A percentile compares a stretch with the other conserved stretches of the same genome.
phyloP scores from a whole-genome alignment of 441 rosid genomes.

The Jatropha podagrica region DNA sequence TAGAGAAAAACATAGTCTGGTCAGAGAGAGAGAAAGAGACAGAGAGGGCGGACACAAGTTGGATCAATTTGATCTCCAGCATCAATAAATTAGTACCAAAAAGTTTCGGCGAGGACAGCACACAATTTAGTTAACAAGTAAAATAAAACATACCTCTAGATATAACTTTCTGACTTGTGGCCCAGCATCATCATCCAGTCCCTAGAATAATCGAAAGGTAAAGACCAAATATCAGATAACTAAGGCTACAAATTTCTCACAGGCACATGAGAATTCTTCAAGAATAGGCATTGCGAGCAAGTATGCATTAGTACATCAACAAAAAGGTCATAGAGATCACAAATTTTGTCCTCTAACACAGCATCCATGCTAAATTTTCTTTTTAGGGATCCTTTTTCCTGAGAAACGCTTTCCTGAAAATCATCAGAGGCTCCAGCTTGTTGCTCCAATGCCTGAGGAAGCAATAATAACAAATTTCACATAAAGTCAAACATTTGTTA shows the following conservation, averaged over 20 bases:
- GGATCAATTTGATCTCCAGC: background rate
- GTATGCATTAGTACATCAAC: slow-evolving; percentile 60
- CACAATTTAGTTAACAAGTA: background rate
- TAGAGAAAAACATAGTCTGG: slow-evolving; percentile 3
- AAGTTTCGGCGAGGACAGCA: background rate
- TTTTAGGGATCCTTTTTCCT: slow-evolving; percentile 45
- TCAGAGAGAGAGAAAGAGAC: background rate
- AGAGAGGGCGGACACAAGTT: background rate
- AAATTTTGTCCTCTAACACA: slow-evolving; percentile 80
- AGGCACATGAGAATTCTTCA: background rate
- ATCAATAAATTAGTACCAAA: slow-evolving; percentile 3
- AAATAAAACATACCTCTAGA: slow-evolving; percentile 60
- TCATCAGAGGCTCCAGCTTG: slow-evolving; percentile 67
- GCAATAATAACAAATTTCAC: slow-evolving; percentile 1
- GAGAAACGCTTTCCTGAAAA: slow-evolving; percentile 55
- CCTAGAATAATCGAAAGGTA: slow-evolving; percentile 46
- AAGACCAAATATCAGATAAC: slow-evolving; percentile 19
- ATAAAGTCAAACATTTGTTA: slow-evolving; percentile 10
- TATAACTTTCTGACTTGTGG: slow-evolving; percentile 86
- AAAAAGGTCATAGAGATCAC: slow-evolving; percentile 94
- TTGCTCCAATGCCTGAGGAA: slow-evolving; percentile 51
- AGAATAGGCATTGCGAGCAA: slow-evolving; percentile 21
- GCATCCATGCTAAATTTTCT: slow-evolving; percentile 70
- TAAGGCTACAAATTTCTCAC: background rate
- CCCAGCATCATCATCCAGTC: slow-evolving; percentile 90